Evolutionary conservation across 2,329 filamentous ascomycete species (phyloP).

Genomic region (Mollisia scopiformis): DNA sequence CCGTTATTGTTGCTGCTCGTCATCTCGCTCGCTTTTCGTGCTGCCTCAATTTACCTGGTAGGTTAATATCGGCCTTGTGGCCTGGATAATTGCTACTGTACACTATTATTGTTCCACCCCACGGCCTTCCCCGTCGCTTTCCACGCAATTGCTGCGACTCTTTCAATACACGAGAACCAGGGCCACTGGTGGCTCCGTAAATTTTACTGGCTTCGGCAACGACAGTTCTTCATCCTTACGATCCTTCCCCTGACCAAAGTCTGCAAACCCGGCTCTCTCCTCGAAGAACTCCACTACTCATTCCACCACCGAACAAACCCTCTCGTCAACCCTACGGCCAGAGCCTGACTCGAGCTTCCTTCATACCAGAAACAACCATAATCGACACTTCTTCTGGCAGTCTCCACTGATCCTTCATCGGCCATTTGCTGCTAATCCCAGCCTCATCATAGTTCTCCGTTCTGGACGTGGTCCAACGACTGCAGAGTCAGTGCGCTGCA

Average conservation of each 20-base stretch:
- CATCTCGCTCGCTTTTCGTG: background rate
- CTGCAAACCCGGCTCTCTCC: background rate
- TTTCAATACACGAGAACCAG: background rate
- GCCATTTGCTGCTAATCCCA: background rate
- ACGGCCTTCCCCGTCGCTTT: background rate
- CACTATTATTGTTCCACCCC: background rate
- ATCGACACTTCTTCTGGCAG: background rate
- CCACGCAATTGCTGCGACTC: background rate
- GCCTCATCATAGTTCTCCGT: background rate
- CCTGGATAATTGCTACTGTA: no score
- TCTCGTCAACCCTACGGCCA: background rate
- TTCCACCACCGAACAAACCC: background rate
- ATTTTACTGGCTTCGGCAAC: no score
- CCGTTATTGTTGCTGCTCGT: background rate
- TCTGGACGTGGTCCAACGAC: background rate
- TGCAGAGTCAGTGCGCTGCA: conserved; percentile 9
- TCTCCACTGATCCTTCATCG: background rate
- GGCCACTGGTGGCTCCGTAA: background rate
- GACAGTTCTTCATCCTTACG: background rate
- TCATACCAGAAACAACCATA: background rate
- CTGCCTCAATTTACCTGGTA: no score
- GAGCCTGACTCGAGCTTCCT: background rate
- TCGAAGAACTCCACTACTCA: background rate
- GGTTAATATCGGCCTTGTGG: conserved; percentile 1
- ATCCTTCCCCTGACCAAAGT: background rate